phyloP scores from a whole-genome alignment of 345 rosid species.

The Rhodamnia rubescens region DNA sequence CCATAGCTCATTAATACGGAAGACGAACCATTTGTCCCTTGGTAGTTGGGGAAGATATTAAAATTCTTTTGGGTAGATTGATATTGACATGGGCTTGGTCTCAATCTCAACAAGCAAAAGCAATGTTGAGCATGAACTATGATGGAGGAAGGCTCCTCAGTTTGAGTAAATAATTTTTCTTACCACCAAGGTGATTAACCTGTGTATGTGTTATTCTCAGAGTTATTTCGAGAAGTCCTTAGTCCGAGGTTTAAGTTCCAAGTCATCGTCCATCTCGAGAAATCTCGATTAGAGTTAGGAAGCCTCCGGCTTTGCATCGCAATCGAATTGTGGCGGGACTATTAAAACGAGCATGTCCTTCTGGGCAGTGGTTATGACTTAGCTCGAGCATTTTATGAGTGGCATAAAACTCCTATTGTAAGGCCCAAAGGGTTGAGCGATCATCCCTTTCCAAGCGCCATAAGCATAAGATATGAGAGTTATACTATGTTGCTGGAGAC shows the following conservation, averaged over 20 bases:
- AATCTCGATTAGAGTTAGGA: not conserved
- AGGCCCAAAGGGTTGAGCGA: not conserved
- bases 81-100: not conserved
- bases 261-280: not conserved
- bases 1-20: not conserved
- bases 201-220: not conserved
- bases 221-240: not conserved
- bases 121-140: not conserved
- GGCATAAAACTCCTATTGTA: not conserved
- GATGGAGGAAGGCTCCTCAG: not conserved
- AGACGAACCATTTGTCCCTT: not conserved
- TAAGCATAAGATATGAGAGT: not conserved
- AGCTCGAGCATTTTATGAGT: not conserved
- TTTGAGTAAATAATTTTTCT: not conserved
- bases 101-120: not conserved
- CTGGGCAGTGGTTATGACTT: not conserved
- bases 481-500: not conserved
- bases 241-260: not conserved
- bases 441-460: not conserved
- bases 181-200: not conserved
- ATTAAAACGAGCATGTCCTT: not conserved
- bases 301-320: not conserved
- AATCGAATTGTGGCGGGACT: not conserved
- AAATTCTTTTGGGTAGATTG: not conserved
- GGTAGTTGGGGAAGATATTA: not conserved